Evolutionary conservation across 192 early-diverging fungal species (phyloP).

Genomic region (Coemansia erecta): DNA sequence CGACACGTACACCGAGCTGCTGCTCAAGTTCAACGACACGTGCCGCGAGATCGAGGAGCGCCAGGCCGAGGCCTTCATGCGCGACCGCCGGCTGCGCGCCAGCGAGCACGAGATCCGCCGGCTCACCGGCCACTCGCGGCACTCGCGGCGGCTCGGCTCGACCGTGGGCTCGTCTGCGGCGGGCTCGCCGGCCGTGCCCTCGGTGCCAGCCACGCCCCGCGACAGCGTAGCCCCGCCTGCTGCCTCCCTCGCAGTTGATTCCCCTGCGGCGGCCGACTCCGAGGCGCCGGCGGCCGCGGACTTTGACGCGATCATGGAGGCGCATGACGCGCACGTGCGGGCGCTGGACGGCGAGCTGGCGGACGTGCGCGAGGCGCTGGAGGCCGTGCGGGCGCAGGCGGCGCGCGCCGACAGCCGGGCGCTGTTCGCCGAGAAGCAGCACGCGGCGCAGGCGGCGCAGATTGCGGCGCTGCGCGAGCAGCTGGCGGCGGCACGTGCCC

Average conservation of each 20-base stretch:
- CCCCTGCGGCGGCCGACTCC: no score
- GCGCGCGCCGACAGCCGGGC: slow-evolving; percentile 60
- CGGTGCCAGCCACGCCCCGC: no score
- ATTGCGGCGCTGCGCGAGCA: slow-evolving; percentile 48
- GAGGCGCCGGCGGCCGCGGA: slow-evolving; percentile 27
- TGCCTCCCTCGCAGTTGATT: no score
- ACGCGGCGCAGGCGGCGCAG: slow-evolving; percentile 51
- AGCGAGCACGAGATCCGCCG: slow-evolving; percentile 47
- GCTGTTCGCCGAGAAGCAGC: slow-evolving; percentile 44
- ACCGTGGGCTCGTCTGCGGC: neutral
- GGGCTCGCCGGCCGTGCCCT: no score
- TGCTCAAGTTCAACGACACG: slow-evolving; percentile 56
- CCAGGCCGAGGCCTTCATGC: slow-evolving; percentile 47
- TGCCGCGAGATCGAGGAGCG: slow-evolving; percentile 55
- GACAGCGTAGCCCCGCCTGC: no score
- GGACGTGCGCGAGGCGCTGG: slow-evolving; percentile 58
- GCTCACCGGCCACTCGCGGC: slow-evolving; percentile 37
- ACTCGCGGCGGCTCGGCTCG: slow-evolving; percentile 11
- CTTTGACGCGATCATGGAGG: slow-evolving; percentile 70
- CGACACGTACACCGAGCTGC: slow-evolving; percentile 56
- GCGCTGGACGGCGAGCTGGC: slow-evolving; percentile 61
- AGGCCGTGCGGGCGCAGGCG: slow-evolving; percentile 55
- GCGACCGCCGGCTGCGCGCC: slow-evolving; percentile 53
- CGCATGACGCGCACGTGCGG: slow-evolving; percentile 66
- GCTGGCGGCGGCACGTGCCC: slow-evolving; percentile 44